Base-by-base conservation (phyloP, 805 yeast genomes). In the Jamesozyma hellenica region DNA sequence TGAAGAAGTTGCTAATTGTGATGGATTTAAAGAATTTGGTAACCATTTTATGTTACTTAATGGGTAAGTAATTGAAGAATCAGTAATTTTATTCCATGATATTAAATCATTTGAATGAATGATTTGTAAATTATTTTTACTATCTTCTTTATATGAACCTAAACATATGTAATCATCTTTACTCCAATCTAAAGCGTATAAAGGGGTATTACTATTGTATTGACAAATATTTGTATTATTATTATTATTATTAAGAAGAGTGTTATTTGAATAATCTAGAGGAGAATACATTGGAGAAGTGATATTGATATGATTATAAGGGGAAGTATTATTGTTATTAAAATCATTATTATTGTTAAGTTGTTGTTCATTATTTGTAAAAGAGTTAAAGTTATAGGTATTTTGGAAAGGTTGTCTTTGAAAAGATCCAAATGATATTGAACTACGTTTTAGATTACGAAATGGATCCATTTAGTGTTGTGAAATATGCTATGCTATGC, bases 71-170 rank as follows among this genome's bases (percentile, higher is more conserved):
- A 55, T 50, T 25, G 52, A 48, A 27, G 47, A 44, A 34, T 58
- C 60, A 8, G 56, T 49, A 3, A 56, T 48, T 18, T 46, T 50
- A 14, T 85, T 96, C 97, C 92, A 66, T 79, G 95, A 52, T 80
- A 83, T 11, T 82, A 78, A 4, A 74, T 69, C 42, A 0, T 53
- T 34, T 0, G 73, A 71, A 35, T 63, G 60, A 9, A 72, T 46
- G 1, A 81, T 59, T 52, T 77, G 78, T 19, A 87, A 56, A 47
- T 74, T 74, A 60, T 88, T 88, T 31, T 69, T 65, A 21, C 76
- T 65, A 37, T 85, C 94, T 57, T 88, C 96, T 42, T 82, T 73
- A 55, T 77, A 85, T 0, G 95, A 73, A 11, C 64, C 59, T 18
- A 60, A 35, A 16, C 58, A 50, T 10, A 58, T 56, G 17, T 50